Base-by-base conservation (phyloP, 202 grass and related monocot species). In the Bolboschoenoplectus hybrid region DNA sequence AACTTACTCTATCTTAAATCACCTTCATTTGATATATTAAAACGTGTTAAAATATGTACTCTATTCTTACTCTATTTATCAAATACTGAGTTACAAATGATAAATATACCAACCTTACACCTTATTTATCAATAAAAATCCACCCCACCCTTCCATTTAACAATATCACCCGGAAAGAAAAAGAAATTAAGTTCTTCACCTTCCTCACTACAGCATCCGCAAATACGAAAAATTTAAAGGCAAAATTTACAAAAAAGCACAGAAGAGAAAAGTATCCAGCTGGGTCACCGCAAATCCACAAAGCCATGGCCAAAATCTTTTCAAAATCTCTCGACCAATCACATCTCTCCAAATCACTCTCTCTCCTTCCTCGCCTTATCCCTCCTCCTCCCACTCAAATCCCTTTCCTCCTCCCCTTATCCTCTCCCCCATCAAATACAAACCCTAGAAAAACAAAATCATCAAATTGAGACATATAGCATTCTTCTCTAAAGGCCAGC, bases 231-330 rank as follows among this genome's bases (percentile, higher is more conserved):
- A 82, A 34, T 38, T 10, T 0, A 36, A 66, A 14, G 61, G 10
- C 11, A 41, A 82, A 51, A 49, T 50, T 14, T 47, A 36, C 3
- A 82, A 82, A 82, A 65, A 53, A 47, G 40, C 6, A 0, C n/a
- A 57, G 3, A 67, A 57, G 3, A 67, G 10, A 0, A 67, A 67
- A 51, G 45, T 16, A 49, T 51, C 41, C 80, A 66, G 45, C 19
- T 51, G 55, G 9, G 26, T 50, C 26, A 2, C 26, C 53, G 36
- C 0, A 70, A 63, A 84, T 71, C 82, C 82, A 84, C 49, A 84
- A 84, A 84, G 65, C 82, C 64, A 84, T 69, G 46, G 43, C 57
- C 47, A 84, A 84, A 84, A 84, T 84, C 82, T 84, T 71, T 84
- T 69, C 1, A 84, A 71, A 7, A 71, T 76, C 68, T 66, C 9